phyloP scores from a whole-genome alignment of 257 asterid species.

The Solanum clarkiae region DNA sequence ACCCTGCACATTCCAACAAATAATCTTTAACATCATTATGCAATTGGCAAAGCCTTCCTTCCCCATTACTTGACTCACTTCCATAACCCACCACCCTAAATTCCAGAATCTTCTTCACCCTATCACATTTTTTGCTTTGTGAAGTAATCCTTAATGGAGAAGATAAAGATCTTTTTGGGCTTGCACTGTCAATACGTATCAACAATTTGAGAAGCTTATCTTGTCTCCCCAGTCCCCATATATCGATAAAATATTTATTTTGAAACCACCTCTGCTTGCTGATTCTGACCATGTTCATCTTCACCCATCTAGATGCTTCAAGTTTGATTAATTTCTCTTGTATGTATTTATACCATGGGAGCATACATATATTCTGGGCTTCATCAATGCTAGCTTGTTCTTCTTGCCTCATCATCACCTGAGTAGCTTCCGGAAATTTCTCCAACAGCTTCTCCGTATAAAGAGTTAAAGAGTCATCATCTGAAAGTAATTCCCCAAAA shows the following conservation, averaged over 20 bases:
- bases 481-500: no score
- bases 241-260: no score
- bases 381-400: no score
- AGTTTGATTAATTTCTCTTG: background rate
- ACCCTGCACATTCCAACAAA: background rate
- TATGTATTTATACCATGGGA: background rate
- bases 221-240: background rate
- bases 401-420: no score
- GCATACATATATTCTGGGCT: background rate
- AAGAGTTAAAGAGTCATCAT: no score
- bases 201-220: background rate
- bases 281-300: background rate
- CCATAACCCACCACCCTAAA: background rate
- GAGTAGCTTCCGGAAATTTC: no score
- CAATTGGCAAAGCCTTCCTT: background rate
- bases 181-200: background rate
- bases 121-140: background rate
- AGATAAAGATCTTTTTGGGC: no score
- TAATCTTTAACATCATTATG: background rate
- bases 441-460: no score
- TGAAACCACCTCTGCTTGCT: background rate
- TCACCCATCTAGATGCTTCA: background rate
- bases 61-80: background rate
- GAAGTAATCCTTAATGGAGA: no score
- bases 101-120: background rate